phyloP scores from a whole-genome alignment of 129 eudicot genomes.

The Lactuca saligna region DNA sequence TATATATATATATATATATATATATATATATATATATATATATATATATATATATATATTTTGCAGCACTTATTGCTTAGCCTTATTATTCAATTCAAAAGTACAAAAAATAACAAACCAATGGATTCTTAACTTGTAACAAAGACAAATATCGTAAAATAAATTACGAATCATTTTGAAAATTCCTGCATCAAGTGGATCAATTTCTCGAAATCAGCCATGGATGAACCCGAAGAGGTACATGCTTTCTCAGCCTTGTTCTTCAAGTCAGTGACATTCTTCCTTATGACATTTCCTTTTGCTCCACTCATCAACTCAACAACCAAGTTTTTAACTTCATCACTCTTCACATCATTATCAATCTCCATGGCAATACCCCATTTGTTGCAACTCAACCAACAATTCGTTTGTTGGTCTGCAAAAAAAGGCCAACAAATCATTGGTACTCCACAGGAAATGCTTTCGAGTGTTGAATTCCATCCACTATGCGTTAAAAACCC shows the following conservation, averaged over 20 bases:
- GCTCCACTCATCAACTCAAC: constrained; percentile 46
- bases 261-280: constrained; percentile 48
- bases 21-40: no score
- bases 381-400: constrained; percentile 47
- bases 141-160: not conserved
- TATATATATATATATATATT: no score
- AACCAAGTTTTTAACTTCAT: constrained; percentile 42
- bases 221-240: constrained; percentile 35
- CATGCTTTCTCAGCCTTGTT: constrained; percentile 44
- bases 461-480: constrained; percentile 64
- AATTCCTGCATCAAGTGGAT: constrained; percentile 19
- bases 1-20: no score
- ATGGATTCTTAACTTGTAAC: not conserved
- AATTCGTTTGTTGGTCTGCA: constrained; percentile 60
- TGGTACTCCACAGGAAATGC: constrained; percentile 47
- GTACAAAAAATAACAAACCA: not conserved
- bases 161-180: not conserved
- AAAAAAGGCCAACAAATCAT: constrained; percentile 65
- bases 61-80: no score
- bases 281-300: constrained; percentile 41
- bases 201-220: constrained; percentile 34
- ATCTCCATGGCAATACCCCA: constrained; percentile 61
- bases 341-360: constrained; percentile 46
- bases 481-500: constrained; percentile 59
- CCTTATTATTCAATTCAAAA: no score